Evolutionary conservation across 257 asterid species (phyloP), one percentile per base, ranked within the genome.

Genomic region (Prunella vulgaris): DNA sequence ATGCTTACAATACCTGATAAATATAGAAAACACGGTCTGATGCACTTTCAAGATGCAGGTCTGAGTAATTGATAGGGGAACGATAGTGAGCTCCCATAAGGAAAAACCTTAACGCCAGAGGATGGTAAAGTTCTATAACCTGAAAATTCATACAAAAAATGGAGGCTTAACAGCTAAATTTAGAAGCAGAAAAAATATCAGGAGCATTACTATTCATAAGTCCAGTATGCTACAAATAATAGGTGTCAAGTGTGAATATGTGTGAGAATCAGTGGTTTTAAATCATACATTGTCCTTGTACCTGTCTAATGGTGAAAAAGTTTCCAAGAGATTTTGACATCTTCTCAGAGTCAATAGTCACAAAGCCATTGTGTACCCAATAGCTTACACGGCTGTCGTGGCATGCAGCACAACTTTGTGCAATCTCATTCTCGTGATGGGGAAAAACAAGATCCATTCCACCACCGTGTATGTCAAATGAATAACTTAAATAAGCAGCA

Each of bases 271-370:
- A 42, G 20, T 15, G 49, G 15, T 40, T 33, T 25, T 18, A 54
- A 49, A 65, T 28, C 60, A 61, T 67, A 52, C 52, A 12, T 64
- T 28, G 53, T 44, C 53, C 49, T 32, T 25, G 49, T 84, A 86
- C 99, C 97, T 90, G 88, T 67, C 96, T 86, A 63, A 93, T 93
- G 42, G 99, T 90, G 88, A 93, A 90, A 80, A 93, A 93, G 73
- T 93, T 93, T 20, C 99, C 99, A 62, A 93, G 93, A 66, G 99
- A 93, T 81, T 93, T 93, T 2, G 99, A 93, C 99, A 93, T 93
- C 69, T 93, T 93, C 78, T 90, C 93, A 14, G 96, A 87, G 83
- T 93, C 96, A 7, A 93, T 82, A 67, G 86, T 90, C 74, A 90
- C 99, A 79, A 93, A 93, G 64, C 99, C 99, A 78, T 93, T 93